Conservation (phyloP, 176 grass and related monocot genomes). For the Ampelocalamus luodianensis region DNA sequence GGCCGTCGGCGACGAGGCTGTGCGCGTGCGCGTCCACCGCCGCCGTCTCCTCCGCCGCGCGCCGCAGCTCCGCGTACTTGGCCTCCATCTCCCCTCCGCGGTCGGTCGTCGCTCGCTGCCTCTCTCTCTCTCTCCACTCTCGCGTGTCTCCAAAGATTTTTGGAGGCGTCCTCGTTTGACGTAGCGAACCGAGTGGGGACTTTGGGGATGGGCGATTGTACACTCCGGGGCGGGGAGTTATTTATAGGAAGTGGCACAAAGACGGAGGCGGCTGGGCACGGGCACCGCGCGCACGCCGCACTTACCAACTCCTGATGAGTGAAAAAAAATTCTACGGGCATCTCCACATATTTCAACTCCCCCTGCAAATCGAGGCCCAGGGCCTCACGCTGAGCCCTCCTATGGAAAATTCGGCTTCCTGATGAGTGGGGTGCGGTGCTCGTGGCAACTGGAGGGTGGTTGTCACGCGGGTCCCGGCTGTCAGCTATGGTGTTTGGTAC, state of each 20-base stretch:
- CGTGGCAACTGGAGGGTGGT: not conserved
- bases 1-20: slow-evolving; percentile 63
- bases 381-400: too few species aligned
- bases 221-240: not conserved
- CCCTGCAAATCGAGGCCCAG: too few species aligned
- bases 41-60: slow-evolving; percentile 58
- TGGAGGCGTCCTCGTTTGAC: slow-evolving; percentile 35
- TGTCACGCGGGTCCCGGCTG: not conserved
- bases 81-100: slow-evolving; percentile 49
- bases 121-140: not conserved
- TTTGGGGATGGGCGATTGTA: not conserved
- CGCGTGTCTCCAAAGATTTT: not conserved
- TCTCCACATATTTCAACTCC: too few species aligned
- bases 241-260: not conserved
- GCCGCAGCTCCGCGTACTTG: slow-evolving; percentile 64
- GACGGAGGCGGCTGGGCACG: too few species aligned
- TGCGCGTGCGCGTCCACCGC: slow-evolving; percentile 91
- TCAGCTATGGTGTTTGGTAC: not conserved
- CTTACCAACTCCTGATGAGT: not conserved
- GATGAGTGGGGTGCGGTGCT: not conserved
- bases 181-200: not conserved
- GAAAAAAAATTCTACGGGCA: too few species aligned
- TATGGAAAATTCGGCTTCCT: too few species aligned
- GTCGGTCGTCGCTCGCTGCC: not conserved
- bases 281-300: not conserved